Conservation (phyloP, 2,329 filamentous ascomycete genomes). For the Tothia fuscella region DNA sequence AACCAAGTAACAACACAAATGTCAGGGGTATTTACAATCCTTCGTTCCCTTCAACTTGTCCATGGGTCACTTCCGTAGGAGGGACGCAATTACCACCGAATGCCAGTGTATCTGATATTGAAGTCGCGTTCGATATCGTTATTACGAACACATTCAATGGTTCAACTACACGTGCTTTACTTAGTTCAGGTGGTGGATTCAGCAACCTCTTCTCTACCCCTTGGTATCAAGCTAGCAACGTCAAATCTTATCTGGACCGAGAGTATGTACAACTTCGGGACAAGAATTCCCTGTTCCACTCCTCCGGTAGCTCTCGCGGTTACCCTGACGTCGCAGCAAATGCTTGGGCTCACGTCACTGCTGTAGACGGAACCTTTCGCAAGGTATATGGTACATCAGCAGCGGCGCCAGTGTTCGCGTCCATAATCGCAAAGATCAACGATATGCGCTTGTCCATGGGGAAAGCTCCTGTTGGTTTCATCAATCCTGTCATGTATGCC, state of each 20-base stretch:
- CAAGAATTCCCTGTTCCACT: background rate
- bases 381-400: constrained; percentile 6
- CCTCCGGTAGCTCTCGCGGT: background rate
- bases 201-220: background rate
- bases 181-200: background rate
- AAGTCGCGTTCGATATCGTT: background rate
- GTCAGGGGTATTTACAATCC: constrained; percentile 32
- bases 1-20: constrained; percentile 31
- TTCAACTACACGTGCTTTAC: background rate
- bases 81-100: constrained; percentile 25
- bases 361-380: background rate
- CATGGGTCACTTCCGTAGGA: constrained; percentile 35
- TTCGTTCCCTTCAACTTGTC: constrained; percentile 35
- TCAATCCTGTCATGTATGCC: constrained; percentile 43
- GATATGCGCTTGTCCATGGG: constrained; percentile 39
- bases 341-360: background rate
- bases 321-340: constrained; percentile 11
- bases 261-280: no score
- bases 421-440: constrained; percentile 44
- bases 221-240: background rate
- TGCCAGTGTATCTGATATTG: constrained; percentile 11
- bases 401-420: constrained; percentile 37
- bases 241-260: no score
- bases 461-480: constrained; percentile 37
- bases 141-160: background rate